phyloP scores from a whole-genome alignment of 2,329 filamentous ascomycete species.

The Lasiodiplodia theobromae region DNA sequence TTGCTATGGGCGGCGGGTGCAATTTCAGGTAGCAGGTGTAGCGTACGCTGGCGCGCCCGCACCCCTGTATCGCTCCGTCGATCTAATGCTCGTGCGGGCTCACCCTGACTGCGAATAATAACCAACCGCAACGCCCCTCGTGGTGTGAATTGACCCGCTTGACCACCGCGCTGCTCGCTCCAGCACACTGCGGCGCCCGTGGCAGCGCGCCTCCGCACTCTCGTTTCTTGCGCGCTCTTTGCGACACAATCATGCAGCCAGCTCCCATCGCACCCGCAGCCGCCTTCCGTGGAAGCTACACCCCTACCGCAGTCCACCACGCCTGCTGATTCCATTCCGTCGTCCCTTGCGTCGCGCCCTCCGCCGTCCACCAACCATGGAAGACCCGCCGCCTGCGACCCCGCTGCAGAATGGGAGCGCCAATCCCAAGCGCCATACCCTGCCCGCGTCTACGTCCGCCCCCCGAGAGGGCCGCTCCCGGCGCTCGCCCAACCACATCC shows the following conservation, averaged over 20 bases:
- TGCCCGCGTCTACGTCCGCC: conserved; percentile 35
- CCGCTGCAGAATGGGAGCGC: conserved; percentile 12
- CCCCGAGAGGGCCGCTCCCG: conserved; percentile 33
- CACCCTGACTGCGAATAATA: conserved; percentile 26
- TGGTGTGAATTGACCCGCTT: conserved; percentile 17
- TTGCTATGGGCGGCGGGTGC: conserved; percentile 10
- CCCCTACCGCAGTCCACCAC: conserved; percentile 14
- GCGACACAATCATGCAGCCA: conserved; percentile 20
- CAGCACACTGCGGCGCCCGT: conserved; percentile 12
- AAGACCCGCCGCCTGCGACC: conserved; percentile 13
- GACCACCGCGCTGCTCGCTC: conserved; percentile 12
- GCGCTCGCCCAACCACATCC: conserved; percentile 46
- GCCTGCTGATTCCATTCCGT: conserved; percentile 9
- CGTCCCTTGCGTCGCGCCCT: conserved; percentile 16
- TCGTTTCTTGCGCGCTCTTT: conserved; percentile 1
- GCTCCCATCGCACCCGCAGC: conserved; percentile 11
- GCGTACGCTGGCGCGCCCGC: conserved; percentile 8
- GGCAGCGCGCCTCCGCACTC: conserved; percentile 14
- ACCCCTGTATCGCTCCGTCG: conserved; percentile 10
- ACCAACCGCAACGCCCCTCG: conserved; percentile 9
- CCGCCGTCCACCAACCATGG: conserved; percentile 15
- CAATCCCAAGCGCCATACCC: conserved; percentile 36
- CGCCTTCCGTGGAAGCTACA: conserved; percentile 16
- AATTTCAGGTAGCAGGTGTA: conserved; percentile 6
- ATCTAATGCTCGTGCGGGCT: conserved; percentile 14